Conservation (phyloP, 768 basidiomycete genomes). For the Leccinum truebloodii region DNA sequence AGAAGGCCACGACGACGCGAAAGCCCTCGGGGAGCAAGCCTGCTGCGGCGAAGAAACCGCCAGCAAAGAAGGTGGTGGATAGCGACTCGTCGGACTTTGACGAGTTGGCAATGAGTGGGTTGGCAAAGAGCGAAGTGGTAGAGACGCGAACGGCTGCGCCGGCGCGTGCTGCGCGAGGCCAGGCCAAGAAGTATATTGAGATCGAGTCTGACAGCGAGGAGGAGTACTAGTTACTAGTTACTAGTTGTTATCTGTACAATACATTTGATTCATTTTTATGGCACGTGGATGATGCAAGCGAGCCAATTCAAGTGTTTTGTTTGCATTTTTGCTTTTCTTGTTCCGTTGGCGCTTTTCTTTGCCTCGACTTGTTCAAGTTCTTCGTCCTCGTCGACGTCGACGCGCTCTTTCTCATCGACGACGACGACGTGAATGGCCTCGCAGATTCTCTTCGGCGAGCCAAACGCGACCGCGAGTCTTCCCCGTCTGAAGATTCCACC, state of each 20-base stretch:
- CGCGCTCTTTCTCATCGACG: slow-evolving; percentile 3
- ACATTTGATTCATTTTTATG: neutral
- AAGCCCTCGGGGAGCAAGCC: slow-evolving; percentile 63
- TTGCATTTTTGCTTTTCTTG: neutral
- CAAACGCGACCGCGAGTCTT: slow-evolving; percentile 23
- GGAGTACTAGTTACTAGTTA: slow-evolving; percentile 42
- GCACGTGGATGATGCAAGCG: slow-evolving; percentile 21
- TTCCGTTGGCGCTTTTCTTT: slow-evolving; percentile 1
- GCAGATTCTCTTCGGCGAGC: neutral
- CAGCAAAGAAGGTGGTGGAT: slow-evolving; percentile 39
- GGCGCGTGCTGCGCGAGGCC: slow-evolving; percentile 49
- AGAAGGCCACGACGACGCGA: slow-evolving; percentile 42
- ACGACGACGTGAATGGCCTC: neutral
- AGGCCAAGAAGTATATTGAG: slow-evolving; percentile 65
- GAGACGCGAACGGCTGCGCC: slow-evolving; percentile 44
- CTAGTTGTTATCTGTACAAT: neutral
- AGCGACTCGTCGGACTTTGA: slow-evolving; percentile 49
- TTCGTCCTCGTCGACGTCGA: slow-evolving; percentile 8
- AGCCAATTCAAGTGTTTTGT: neutral
- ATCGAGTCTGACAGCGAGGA: slow-evolving; percentile 50
- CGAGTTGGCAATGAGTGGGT: slow-evolving; percentile 29
- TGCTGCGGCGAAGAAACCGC: slow-evolving; percentile 54
- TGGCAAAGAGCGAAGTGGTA: slow-evolving; percentile 43
- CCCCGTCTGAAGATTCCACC: slow-evolving; percentile 61
- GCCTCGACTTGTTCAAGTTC: neutral